Evolutionary conservation across 805 yeast species (phyloP).

Genomic region (Wickerhamiella vanderwaltii): DNA sequence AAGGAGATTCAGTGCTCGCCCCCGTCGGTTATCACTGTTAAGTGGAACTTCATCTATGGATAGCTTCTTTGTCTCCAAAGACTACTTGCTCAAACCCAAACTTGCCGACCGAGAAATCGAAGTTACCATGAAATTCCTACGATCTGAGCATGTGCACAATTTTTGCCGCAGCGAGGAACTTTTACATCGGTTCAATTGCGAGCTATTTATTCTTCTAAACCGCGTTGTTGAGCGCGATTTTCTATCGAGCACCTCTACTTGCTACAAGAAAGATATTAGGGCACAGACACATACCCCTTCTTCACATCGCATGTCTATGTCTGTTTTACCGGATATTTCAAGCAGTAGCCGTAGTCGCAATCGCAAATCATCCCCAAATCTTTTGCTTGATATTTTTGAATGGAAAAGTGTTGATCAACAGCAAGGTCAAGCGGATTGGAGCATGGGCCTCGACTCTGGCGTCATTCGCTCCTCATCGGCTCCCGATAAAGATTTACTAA

Average conservation of each 20-base stretch:
- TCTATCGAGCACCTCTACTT: conserved; percentile 15
- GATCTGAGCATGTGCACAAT: conserved; percentile 25
- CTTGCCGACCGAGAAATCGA: conserved; percentile 29
- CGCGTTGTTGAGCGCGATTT: conserved; percentile 25
- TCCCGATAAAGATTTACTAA: conserved; percentile 5
- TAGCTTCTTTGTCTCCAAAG: conserved; percentile 24
- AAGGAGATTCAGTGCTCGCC: conserved; percentile 19
- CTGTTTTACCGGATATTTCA: conserved; percentile 12
- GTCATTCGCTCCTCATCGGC: not conserved
- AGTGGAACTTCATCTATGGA: conserved; percentile 21
- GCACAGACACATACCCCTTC: conserved; percentile 10
- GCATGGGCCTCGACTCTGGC: conserved; percentile 8
- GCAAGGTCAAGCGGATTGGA: conserved; percentile 1
- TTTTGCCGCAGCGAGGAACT: conserved; percentile 28
- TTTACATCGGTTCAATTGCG: conserved; percentile 28
- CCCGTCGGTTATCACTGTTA: conserved; percentile 23
- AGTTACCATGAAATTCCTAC: conserved; percentile 22
- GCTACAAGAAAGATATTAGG: conserved; percentile 20
- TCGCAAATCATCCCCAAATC: conserved; percentile 13
- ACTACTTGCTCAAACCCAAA: conserved; percentile 23
- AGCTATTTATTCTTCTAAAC: conserved; percentile 23
- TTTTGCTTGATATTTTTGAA: conserved; percentile 14
- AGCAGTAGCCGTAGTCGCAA: conserved; percentile 4
- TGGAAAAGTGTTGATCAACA: conserved; percentile 9
- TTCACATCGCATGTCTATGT: conserved; percentile 15